These are phyloP conservation scores for Gossypium schwendimanii DNA, from an alignment of 441 rosid genomes.

Conservation along the genomic window DNA sequence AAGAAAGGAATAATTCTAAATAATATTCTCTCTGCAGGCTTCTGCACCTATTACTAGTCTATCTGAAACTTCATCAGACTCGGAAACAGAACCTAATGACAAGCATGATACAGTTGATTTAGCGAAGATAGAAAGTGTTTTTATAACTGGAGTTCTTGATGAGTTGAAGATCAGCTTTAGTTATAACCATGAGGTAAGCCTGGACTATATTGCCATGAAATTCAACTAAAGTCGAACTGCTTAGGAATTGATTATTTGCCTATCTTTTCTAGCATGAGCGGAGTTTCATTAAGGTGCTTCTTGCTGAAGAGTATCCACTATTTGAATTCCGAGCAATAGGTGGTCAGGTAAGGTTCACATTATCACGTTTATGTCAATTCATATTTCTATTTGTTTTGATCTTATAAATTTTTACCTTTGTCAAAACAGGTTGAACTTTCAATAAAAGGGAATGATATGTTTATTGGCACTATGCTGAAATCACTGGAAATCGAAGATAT, in stretches of 20 bases:
- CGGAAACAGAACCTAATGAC: conserved; percentile 52
- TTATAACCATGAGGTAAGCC: conserved; percentile 59
- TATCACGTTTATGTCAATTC: conserved; percentile 13
- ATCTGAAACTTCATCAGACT: conserved; percentile 86
- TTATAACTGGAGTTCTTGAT: conserved; percentile 84
- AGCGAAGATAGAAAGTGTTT: conserved; percentile 55
- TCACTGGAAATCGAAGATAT: conserved; percentile 97
- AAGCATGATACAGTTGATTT: conserved; percentile 31
- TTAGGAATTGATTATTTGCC: conserved; percentile 25
- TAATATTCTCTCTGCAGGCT: conserved; percentile 40
- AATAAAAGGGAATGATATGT: conserved; percentile 68
- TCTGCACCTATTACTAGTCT: conserved; percentile 79
- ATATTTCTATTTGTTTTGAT: conserved; percentile 14
- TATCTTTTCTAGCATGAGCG: conserved; percentile 46
- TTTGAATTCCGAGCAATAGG: conserved; percentile 92
- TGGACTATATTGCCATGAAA: conserved; percentile 11
- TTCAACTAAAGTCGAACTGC: conserved; percentile 16
- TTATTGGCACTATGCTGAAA: conserved; percentile 79
- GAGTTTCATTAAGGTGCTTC: conserved; percentile 67
- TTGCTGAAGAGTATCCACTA: conserved; percentile 64
- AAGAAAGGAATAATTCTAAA: not conserved
- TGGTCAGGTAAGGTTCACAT: conserved; percentile 65
- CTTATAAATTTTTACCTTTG: conserved; percentile 13
- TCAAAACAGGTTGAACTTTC: conserved; percentile 77
- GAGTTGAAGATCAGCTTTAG: conserved; percentile 78